Evolutionary conservation across 2,329 filamentous ascomycete genomes (phyloP).

Genomic region (Xylariaceae sp.): DNA sequence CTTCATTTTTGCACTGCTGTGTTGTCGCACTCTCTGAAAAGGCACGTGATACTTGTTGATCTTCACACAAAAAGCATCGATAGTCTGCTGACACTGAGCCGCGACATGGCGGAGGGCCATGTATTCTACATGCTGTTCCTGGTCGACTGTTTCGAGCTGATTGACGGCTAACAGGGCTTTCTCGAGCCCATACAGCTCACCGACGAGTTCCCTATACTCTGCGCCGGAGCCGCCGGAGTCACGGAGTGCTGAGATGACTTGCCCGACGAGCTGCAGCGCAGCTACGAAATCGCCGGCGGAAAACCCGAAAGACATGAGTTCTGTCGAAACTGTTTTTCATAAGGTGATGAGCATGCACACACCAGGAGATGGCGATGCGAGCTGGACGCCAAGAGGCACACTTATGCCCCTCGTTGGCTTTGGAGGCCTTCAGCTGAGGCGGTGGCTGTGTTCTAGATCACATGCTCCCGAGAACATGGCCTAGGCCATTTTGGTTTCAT

Average conservation of each 20-base stretch:
- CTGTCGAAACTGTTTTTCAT: too few species aligned
- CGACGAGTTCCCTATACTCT: neutral
- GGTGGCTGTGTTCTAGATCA: too few species aligned
- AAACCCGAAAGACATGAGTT: neutral
- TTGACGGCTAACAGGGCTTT: neutral
- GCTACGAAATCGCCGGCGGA: neutral
- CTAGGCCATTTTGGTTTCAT: too few species aligned
- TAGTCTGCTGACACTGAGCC: neutral
- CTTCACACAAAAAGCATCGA: neutral
- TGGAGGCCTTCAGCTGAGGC: too few species aligned
- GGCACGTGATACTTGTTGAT: neutral
- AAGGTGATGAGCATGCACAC: too few species aligned
- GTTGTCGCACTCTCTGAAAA: neutral
- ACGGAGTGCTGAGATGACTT: neutral
- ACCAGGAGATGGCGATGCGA: too few species aligned
- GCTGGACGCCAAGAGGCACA: too few species aligned
- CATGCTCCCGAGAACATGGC: too few species aligned
- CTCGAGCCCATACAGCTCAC: neutral
- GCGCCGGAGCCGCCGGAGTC: neutral
- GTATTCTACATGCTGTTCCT: neutral
- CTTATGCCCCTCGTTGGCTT: too few species aligned
- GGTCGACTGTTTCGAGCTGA: neutral
- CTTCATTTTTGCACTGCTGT: neutral
- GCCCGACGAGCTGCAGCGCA: neutral
- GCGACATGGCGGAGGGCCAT: neutral